These are phyloP conservation scores for Mrakia blollopis DNA, from an alignment of 768 basidiomycete genomes.

Conservation along the genomic window DNA sequence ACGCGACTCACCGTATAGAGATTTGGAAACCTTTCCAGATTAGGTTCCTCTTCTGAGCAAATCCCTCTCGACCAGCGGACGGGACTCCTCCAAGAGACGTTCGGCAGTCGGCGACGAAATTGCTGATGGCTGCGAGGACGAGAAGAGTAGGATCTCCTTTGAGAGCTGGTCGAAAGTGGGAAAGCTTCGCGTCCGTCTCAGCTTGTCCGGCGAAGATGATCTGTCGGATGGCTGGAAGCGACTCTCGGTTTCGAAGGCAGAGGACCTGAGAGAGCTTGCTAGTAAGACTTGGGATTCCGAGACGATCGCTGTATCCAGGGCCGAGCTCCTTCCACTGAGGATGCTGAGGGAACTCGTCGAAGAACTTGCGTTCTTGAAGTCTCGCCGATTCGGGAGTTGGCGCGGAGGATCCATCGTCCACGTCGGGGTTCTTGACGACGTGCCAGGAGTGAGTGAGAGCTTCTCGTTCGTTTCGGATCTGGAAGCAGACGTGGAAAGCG, in stretches of 20 bases:
- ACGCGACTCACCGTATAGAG: neutral
- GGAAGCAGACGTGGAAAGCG: neutral
- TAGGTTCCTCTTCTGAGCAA: neutral
- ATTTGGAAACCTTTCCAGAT: neutral
- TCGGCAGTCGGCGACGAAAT: neutral
- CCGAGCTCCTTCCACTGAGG: slow-evolving; percentile 9
- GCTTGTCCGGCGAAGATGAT: neutral
- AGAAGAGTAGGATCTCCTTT: neutral
- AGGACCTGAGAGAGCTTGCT: neutral
- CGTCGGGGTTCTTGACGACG: slow-evolving; percentile 10
- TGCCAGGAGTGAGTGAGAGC: neutral
- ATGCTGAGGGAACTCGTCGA: neutral
- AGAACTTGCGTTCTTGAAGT: neutral
- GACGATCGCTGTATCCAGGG: neutral
- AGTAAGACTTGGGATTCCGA: neutral
- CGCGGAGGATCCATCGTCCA: neutral
- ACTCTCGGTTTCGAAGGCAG: neutral
- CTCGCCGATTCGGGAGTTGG: neutral
- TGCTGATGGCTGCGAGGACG: neutral
- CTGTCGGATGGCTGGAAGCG: neutral
- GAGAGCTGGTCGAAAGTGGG: neutral
- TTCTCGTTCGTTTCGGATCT: neutral
- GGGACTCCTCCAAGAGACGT: neutral
- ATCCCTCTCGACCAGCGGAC: neutral
- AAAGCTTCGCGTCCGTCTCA: neutral